Conservation (phyloP, 495 filamentous ascomycete species). For the Penicillium lagena region DNA sequence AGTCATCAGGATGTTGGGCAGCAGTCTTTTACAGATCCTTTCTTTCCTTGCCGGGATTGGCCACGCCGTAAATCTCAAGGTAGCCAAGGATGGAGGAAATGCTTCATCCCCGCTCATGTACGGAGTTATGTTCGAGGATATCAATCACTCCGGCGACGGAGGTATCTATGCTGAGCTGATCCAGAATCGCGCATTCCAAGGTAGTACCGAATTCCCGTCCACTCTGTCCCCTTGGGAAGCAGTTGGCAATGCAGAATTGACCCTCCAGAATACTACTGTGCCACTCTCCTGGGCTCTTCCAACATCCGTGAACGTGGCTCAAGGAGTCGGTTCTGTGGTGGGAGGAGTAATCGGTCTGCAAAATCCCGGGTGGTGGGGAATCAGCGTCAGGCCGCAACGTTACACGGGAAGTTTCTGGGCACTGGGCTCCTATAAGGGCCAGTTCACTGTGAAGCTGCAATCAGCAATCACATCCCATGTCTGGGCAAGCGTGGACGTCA, state of each 20-base stretch:
- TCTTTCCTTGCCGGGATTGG: too few species aligned
- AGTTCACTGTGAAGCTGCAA: conserved; percentile 12
- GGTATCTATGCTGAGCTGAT: conserved; percentile 67
- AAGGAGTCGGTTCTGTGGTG: too few species aligned
- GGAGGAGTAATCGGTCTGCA: conserved; percentile 33
- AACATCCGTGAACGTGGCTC: conserved; percentile 20
- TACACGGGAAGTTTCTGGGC: conserved; percentile 36
- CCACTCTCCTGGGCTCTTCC: conserved; percentile 48
- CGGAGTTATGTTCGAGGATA: conserved; percentile 58
- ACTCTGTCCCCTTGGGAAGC: conserved; percentile 45
- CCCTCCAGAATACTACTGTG: conserved; percentile 29
- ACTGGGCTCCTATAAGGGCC: conserved; percentile 21
- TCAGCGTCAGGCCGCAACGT: conserved; percentile 29
- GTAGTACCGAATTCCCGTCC: conserved; percentile 14
- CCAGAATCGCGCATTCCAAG: conserved; percentile 60
- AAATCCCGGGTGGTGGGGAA: conserved; percentile 56
- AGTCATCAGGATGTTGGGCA: too few species aligned
- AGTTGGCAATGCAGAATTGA: conserved; percentile 41
- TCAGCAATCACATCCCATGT: conserved; percentile 12
- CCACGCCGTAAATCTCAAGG: conserved; percentile 10
- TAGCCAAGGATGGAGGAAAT: conserved; percentile 39
- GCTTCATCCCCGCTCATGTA: conserved; percentile 42
- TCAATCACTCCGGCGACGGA: conserved; percentile 66
- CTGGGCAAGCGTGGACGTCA: conserved; percentile 17
- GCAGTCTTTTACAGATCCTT: too few species aligned